Evolutionary conservation across 805 yeast species (phyloP).

Genomic region (Spathaspora sp.): DNA sequence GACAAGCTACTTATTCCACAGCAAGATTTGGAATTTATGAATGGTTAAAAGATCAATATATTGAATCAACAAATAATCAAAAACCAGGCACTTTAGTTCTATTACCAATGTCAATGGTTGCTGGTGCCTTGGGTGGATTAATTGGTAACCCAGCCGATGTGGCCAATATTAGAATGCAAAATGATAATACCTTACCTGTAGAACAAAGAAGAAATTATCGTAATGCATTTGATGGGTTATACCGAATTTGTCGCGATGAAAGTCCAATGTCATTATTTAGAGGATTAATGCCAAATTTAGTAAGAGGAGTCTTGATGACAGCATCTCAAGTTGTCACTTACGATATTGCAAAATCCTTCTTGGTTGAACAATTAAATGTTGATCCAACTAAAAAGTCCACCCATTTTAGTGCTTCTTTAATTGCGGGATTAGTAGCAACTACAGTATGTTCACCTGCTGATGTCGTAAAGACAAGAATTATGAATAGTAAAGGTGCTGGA

Average conservation of each 20-base stretch:
- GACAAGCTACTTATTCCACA: slow-evolving; percentile 88
- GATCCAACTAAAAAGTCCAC: slow-evolving; percentile 63
- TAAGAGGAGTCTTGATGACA: slow-evolving; percentile 83
- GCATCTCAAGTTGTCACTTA: slow-evolving; percentile 88
- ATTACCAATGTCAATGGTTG: slow-evolving; percentile 77
- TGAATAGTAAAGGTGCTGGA: slow-evolving; percentile 54
- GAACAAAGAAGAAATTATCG: slow-evolving; percentile 68
- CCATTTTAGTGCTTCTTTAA: slow-evolving; percentile 72
- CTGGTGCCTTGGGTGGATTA: slow-evolving; percentile 81
- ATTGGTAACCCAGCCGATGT: slow-evolving; percentile 89
- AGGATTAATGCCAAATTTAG: slow-evolving; percentile 74
- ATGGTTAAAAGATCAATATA: slow-evolving; percentile 53
- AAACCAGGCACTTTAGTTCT: slow-evolving; percentile 57
- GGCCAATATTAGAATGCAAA: slow-evolving; percentile 87
- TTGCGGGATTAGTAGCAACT: slow-evolving; percentile 87
- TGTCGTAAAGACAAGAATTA: slow-evolving; percentile 82
- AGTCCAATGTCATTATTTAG: slow-evolving; percentile 57
- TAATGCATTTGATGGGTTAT: slow-evolving; percentile 75
- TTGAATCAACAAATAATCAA: slow-evolving; percentile 35
- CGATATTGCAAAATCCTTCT: slow-evolving; percentile 63
- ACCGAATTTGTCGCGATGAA: slow-evolving; percentile 57
- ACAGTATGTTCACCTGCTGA: slow-evolving; percentile 93
- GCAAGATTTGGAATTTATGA: slow-evolving; percentile 88
- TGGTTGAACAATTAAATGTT: slow-evolving; percentile 48
- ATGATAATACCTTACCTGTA: slow-evolving; percentile 67